Evolutionary conservation across 495 filamentous ascomycete species (phyloP).

Genomic region (Hyaloscypha variabilis): DNA sequence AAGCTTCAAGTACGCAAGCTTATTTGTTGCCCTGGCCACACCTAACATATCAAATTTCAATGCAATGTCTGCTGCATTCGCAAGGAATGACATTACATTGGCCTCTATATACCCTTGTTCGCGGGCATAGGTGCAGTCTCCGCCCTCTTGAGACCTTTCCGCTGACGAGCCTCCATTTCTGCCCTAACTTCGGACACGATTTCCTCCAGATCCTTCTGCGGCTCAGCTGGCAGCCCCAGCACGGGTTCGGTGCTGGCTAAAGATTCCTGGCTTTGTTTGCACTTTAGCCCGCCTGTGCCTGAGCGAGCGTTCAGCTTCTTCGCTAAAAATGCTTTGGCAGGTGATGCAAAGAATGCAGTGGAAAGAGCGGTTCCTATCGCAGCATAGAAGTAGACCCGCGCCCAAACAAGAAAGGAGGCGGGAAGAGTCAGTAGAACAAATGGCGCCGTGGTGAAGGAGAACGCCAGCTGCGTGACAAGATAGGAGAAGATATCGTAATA

Average conservation of each 20-base stretch:
- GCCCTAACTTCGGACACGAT: conserved; percentile 72
- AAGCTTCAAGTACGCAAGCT: too few species aligned
- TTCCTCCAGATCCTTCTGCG: conserved; percentile 76
- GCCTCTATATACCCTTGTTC: not conserved
- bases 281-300: conserved; percentile 31
- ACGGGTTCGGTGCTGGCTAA: conserved; percentile 44
- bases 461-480: conserved; percentile 78
- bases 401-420: conserved; percentile 73
- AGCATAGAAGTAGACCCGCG: conserved; percentile 86
- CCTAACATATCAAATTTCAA: too few species aligned
- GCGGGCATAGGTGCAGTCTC: not conserved
- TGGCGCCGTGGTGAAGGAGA: conserved; percentile 79
- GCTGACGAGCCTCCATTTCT: conserved; percentile 56
- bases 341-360: conserved; percentile 78
- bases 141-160: conserved; percentile 11
- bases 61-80: too few species aligned
- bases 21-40: too few species aligned
- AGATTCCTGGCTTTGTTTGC: conserved; percentile 26
- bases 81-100: not conserved
- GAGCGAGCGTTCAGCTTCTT: conserved; percentile 62
- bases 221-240: conserved; percentile 78
- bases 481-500: conserved; percentile 87
- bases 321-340: conserved; percentile 64
- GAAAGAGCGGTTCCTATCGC: conserved; percentile 64
- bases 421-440: conserved; percentile 73